Conservation (phyloP, 108 stramenopile species). For the Bacterosira constricta region DNA sequence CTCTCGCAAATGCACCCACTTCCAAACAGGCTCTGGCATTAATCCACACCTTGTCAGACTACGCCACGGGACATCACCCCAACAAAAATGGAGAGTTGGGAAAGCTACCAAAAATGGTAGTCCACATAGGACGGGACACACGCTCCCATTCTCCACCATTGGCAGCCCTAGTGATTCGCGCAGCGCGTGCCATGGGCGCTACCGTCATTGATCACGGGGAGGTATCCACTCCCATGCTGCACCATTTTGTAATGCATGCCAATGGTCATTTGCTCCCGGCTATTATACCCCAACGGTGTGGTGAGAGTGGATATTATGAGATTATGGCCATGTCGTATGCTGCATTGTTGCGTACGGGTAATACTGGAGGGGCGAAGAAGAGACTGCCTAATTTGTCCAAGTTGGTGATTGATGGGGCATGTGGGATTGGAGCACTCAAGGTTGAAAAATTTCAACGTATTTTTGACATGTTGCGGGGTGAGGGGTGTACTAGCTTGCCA, state of each 20-base stretch:
- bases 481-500: constrained; percentile 27
- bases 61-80: not conserved
- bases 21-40: constrained; percentile 32
- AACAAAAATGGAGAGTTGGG: not conserved
- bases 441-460: constrained; percentile 46
- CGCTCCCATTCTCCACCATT: constrained; percentile 81
- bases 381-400: constrained; percentile 15
- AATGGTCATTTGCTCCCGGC: constrained; percentile 65
- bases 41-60: constrained; percentile 25
- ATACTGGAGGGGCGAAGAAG: constrained; percentile 17
- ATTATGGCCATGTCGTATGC: constrained; percentile 76
- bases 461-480: constrained; percentile 38
- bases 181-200: constrained; percentile 69
- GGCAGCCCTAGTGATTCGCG: constrained; percentile 50
- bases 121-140: constrained; percentile 90
- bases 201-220: constrained; percentile 81
- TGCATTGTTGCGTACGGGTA: constrained; percentile 55
- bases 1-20: constrained; percentile 66
- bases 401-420: constrained; percentile 89
- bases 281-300: constrained; percentile 62
- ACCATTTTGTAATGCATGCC: constrained; percentile 89
- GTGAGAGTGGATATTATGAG: constrained; percentile 81
- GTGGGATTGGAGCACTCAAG: constrained; percentile 87
- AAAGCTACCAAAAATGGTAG: constrained; percentile 50
- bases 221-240: constrained; percentile 93